A percentile compares a stretch with the other conserved stretches of the same genome.
Conservation (phyloP, 2,329 filamentous ascomycete species). For the Colletotrichum sp. region DNA sequence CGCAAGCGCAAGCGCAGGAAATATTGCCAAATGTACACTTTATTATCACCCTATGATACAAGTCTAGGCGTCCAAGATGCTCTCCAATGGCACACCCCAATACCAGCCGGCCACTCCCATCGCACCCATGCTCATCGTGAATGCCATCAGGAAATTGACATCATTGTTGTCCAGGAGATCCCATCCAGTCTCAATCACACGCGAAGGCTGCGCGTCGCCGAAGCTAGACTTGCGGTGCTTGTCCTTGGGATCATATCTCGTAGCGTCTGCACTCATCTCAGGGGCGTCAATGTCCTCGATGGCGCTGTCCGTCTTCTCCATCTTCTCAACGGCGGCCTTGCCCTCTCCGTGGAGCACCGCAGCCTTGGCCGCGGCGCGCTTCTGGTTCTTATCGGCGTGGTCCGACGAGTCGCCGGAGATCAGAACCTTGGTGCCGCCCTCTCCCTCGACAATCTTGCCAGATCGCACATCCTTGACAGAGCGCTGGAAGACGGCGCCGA, state of each 20-base stretch:
- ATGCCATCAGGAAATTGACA: conserved; percentile 92
- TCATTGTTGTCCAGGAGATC: conserved; percentile 93
- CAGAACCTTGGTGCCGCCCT: conserved; percentile 69
- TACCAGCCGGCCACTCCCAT: conserved; percentile 71
- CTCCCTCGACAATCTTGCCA: conserved; percentile 89
- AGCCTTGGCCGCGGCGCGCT: conserved; percentile 44
- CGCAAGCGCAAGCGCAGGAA: neutral
- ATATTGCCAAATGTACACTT: neutral
- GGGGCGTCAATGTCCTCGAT: conserved; percentile 34
- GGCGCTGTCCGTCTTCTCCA: conserved; percentile 33
- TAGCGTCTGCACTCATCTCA: conserved; percentile 38
- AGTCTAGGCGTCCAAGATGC: conserved; percentile 31
- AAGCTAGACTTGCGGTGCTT: conserved; percentile 58
- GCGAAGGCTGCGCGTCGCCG: conserved; percentile 62
- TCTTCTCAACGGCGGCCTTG: conserved; percentile 45
- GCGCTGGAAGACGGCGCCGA: conserved; percentile 85
- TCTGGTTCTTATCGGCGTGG: conserved; percentile 29
- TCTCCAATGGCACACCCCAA: conserved; percentile 60
- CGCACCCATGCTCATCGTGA: conserved; percentile 77
- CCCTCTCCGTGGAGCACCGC: conserved; percentile 48
- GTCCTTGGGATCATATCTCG: conserved; percentile 54
- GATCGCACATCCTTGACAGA: conserved; percentile 84
- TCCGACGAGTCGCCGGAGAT: conserved; percentile 40
- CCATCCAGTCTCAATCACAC: conserved; percentile 68
- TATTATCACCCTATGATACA: neutral